Evolutionary conservation across 2,329 filamentous ascomycete genomes (phyloP).

Genomic region (Plectosphaerella cucumerina): DNA sequence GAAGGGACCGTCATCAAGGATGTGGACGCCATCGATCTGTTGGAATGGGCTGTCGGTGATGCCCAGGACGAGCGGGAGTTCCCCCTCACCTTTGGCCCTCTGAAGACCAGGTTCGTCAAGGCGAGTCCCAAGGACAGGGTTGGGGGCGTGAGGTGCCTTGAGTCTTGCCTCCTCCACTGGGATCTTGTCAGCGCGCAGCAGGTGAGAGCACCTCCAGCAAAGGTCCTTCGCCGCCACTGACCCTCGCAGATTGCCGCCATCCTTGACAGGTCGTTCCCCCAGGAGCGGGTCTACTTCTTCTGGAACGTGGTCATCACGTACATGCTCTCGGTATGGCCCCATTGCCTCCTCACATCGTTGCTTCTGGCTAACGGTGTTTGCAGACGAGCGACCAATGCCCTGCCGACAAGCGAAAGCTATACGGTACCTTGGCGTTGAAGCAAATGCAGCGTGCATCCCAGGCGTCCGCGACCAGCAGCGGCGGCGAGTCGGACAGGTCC

Average conservation of each 20-base stretch:
- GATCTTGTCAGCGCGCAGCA: constrained; percentile 55
- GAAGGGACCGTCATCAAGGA: constrained; percentile 44
- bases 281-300: constrained; percentile 46
- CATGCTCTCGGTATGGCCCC: constrained; percentile 42
- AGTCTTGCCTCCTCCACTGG: constrained; percentile 50
- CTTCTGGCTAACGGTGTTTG: constrained; percentile 14
- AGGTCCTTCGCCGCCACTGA: not conserved
- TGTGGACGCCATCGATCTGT: constrained; percentile 46
- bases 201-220: constrained; percentile 26
- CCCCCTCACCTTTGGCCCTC: constrained; percentile 41
- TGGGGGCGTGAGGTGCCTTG: constrained; percentile 38
- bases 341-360: too few species aligned
- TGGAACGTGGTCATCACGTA: constrained; percentile 52
- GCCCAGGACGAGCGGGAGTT: constrained; percentile 35
- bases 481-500: constrained; percentile 17
- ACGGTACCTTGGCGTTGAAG: constrained; percentile 45
- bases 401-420: constrained; percentile 45
- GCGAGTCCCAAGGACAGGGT: constrained; percentile 43
- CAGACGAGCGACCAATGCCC: constrained; percentile 43
- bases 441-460: constrained; percentile 48
- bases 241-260: constrained; percentile 46
- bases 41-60: constrained; percentile 48
- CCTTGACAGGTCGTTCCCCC: constrained; percentile 45
- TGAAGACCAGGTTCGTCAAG: constrained; percentile 49
- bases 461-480: constrained; percentile 2